Conservation (phyloP, 2,329 filamentous ascomycete genomes). For the Cladophialophora bantiana region DNA sequence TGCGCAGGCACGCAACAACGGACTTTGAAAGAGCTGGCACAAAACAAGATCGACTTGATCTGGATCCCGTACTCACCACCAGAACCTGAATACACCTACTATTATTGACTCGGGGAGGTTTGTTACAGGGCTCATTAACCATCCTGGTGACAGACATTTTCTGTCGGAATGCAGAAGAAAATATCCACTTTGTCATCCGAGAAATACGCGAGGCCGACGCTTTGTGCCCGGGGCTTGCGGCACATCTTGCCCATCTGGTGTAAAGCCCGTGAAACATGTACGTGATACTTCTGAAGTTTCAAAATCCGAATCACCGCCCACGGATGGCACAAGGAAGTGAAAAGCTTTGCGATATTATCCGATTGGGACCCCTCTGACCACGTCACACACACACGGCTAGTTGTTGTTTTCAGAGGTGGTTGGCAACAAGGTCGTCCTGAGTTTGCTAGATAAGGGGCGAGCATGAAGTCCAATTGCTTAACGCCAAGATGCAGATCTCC, state of each 20-base stretch:
- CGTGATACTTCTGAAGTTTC: slow-evolving; percentile 1
- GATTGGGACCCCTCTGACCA: background rate
- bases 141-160: background rate
- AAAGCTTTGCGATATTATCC: background rate
- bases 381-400: background rate
- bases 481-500: slow-evolving; percentile 16
- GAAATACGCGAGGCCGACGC: background rate
- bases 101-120: background rate
- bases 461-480: background rate
- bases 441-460: background rate
- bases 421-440: background rate
- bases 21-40: background rate
- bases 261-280: slow-evolving; percentile 2
- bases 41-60: background rate
- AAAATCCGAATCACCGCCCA: background rate
- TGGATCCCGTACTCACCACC: background rate
- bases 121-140: background rate
- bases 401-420: background rate
- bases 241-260: slow-evolving; percentile 5
- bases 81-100: background rate
- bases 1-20: background rate
- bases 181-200: background rate
- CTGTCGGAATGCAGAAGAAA: background rate
- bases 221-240: background rate
- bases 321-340: background rate